Base-by-base conservation (phyloP, 2,329 filamentous ascomycete species). In the Colletotrichum godetiae region DNA sequence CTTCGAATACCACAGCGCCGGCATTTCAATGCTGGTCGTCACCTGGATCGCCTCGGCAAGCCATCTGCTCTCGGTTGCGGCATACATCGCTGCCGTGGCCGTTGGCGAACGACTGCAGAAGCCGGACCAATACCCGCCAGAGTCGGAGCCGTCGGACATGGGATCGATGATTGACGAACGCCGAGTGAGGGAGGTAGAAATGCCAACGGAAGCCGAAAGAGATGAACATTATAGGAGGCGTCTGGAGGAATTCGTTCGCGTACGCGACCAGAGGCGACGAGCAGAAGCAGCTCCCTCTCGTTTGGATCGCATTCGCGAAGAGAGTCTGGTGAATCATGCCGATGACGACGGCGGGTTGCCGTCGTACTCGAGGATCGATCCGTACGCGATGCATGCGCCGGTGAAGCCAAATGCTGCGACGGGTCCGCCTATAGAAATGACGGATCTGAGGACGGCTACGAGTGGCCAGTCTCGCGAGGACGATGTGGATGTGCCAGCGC, bases 331-430 rank as follows among this genome's bases (percentile, higher is more conserved):
- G 35, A 42, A 62, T 6, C 31, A 31, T 13, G 69, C 49, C 52
- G 57, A 68, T 35, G 63, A 62, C 31, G 69, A 72, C 7, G 19
- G 5, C 19, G 10, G 42, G 42, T n/a, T 68, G 22, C 69, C 69
- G 37, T 37, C 64, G 11, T 72, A 72, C 42, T 72, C 69, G 49
- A 72, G 69, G 10, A 37, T 68, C 29, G 69, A 72, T 37, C 69
- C 69, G 8, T 58, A 63, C 15, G 64, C 46, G 29, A 49, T 35
- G 24, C 52, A 19, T 49, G 52, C 13, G 27, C 55, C 5, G 2
- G 35, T 19, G 13, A 42, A 29, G 29, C 37, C 35, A 55, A 27
- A 37, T 19, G 15, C 19, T 24, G 7, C 31, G 7, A 27, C 24
- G 4, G 19, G 29, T 33, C 37, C 37, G n/a, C 12, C 68, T 46